Evolutionary conservation across 1,139 yeast species (phyloP).

Genomic region (Yamadazyma aaseri): DNA sequence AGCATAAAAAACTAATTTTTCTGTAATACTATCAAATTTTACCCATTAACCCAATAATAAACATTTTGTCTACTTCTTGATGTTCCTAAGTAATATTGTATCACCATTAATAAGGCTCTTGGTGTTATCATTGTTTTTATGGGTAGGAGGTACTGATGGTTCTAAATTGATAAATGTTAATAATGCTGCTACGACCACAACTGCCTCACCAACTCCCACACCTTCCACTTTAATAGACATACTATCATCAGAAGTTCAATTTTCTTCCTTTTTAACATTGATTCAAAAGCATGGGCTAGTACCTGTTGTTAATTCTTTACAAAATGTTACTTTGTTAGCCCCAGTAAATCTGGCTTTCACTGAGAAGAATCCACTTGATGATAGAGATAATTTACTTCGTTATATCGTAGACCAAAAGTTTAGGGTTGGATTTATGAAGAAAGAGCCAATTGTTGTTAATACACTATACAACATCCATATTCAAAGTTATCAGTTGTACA

Average conservation of each 20-base stretch:
- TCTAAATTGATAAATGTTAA: too few species aligned
- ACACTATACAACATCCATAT: conserved; percentile 25
- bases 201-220: conserved; percentile 17
- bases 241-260: conserved; percentile 70
- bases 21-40: too few species aligned
- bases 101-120: too few species aligned
- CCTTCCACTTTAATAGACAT: conserved; percentile 70
- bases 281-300: conserved; percentile 69
- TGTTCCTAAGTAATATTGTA: too few species aligned
- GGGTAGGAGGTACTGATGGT: too few species aligned
- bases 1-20: too few species aligned
- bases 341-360: conserved; percentile 84
- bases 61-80: too few species aligned
- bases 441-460: conserved; percentile 27
- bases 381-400: conserved; percentile 23
- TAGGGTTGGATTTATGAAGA: conserved; percentile 32
- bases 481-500: conserved; percentile 24
- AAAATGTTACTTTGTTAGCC: conserved; percentile 75
- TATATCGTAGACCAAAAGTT: conserved; percentile 38
- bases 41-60: too few species aligned
- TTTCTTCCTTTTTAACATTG: conserved; percentile 63
- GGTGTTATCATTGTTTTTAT: too few species aligned
- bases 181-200: conserved; percentile 1
- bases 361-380: conserved; percentile 6
- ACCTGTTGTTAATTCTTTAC: conserved; percentile 62